These are phyloP conservation scores for Cymbopogon citratus DNA, from an alignment of 176 grass and related monocot genomes.

Conservation along the genomic window DNA sequence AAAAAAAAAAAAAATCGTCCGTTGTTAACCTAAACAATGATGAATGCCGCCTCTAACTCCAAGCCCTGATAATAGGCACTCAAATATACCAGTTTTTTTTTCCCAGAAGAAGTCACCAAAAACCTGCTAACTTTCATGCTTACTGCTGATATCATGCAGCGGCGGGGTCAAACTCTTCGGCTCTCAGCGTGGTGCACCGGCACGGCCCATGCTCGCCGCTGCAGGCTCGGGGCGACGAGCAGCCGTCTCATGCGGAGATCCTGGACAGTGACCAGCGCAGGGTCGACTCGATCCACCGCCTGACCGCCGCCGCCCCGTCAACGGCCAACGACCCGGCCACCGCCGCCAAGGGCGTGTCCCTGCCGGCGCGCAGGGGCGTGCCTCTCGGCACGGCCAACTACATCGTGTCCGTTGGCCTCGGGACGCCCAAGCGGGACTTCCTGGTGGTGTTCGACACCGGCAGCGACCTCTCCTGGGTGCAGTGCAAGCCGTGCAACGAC, in stretches of 20 bases:
- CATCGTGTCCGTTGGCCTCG: constrained; percentile 60
- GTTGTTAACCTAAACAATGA: not conserved
- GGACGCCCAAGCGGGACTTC: constrained; percentile 45
- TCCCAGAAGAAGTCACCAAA: not conserved
- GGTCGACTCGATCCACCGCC: constrained; percentile 44
- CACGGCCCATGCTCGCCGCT: constrained; percentile 62
- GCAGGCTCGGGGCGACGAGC: not conserved
- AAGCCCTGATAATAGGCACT: too few species aligned
- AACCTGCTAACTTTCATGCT: not conserved
- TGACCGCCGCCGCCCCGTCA: not conserved
- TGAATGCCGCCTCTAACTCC: too few species aligned
- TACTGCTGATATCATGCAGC: not conserved
- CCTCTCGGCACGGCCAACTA: constrained; percentile 64
- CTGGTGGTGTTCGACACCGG: constrained; percentile 80
- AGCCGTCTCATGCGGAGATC: constrained; percentile 33
- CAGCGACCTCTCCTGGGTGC: constrained; percentile 87
- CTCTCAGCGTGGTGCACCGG: constrained; percentile 45
- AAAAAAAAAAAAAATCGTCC: too few species aligned
- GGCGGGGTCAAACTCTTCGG: constrained; percentile 23
- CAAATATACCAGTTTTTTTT: too few species aligned
- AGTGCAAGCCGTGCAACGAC: constrained; percentile 48
- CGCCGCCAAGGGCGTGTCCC: constrained; percentile 31
- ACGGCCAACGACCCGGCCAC: not conserved
- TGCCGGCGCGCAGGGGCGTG: constrained; percentile 46
- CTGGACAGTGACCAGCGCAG: constrained; percentile 51